Percentiles rank a stretch among this genome's conserved stretches.
These are phyloP conservation scores for Neurospora terricola DNA, from an alignment of 495 filamentous ascomycete species.

Conservation along the genomic window DNA sequence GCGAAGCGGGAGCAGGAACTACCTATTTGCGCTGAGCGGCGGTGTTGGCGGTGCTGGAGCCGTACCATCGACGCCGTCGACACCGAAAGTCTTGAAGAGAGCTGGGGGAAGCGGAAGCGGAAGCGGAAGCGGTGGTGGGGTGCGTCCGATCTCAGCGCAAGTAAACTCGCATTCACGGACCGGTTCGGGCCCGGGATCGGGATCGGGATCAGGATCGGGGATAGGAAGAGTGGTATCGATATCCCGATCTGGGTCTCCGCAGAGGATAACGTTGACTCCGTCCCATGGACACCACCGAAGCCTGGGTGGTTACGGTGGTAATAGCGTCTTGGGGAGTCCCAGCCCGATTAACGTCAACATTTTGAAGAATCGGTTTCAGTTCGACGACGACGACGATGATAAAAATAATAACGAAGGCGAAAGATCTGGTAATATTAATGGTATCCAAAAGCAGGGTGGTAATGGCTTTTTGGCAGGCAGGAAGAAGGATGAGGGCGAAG, in stretches of 20 bases:
- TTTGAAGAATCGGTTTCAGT: neutral
- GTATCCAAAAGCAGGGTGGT: neutral
- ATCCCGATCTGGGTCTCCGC: neutral
- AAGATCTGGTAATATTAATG: neutral
- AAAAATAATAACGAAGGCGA: neutral
- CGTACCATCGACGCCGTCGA: neutral
- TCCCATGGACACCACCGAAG: neutral
- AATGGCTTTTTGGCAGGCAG: neutral
- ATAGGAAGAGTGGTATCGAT: neutral
- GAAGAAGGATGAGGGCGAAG: neutral
- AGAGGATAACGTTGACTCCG: neutral
- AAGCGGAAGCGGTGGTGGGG: neutral
- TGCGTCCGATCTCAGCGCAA: neutral
- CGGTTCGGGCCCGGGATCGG: neutral
- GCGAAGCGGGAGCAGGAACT: conserved; percentile 3
- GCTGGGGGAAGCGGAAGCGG: neutral
- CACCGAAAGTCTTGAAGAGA: neutral
- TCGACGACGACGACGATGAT: neutral
- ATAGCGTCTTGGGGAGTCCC: neutral
- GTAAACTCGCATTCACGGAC: neutral
- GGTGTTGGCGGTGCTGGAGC: neutral
- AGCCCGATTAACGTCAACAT: neutral
- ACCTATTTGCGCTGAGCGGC: neutral
- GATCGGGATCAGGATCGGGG: neutral
- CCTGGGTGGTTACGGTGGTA: neutral